Conservation (phyloP, 1,284 basidiomycete genomes). For the Cutaneotrichosporon mucoides region DNA sequence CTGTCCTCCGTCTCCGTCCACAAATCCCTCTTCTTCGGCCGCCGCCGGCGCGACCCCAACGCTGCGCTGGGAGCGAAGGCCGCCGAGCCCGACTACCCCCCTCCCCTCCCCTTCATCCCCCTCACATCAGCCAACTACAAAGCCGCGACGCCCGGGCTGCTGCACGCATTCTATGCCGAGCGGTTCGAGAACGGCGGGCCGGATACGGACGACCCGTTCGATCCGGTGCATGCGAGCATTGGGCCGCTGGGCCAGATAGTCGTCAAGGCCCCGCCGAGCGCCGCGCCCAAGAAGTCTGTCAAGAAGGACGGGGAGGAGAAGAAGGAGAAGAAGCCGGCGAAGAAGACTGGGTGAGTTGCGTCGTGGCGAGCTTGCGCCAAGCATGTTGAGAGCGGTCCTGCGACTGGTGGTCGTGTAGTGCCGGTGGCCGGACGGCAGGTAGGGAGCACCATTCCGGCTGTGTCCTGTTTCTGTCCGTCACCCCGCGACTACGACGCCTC, state of each 20-base stretch:
- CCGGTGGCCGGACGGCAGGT: too few species aligned
- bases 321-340: conserved; percentile 33
- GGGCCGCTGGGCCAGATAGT: conserved; percentile 45
- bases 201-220: conserved; percentile 39
- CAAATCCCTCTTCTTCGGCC: conserved; percentile 69
- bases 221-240: conserved; percentile 35
- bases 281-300: conserved; percentile 11
- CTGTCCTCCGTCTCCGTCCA: conserved; percentile 73
- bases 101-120: conserved; percentile 72
- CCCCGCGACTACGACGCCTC: too few species aligned
- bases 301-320: conserved; percentile 11
- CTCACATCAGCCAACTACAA: conserved; percentile 63
- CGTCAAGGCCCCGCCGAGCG: conserved; percentile 23
- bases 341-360: conserved; percentile 33
- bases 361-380: too few species aligned
- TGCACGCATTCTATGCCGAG: conserved; percentile 68
- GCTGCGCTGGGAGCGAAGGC: conserved; percentile 45
- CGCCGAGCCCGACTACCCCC: conserved; percentile 70
- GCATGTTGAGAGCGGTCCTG: too few species aligned
- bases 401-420: too few species aligned
- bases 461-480: too few species aligned
- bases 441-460: too few species aligned
- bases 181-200: conserved; percentile 53
- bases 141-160: conserved; percentile 75
- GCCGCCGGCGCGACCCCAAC: conserved; percentile 47